A percentile compares a stretch with the other conserved stretches of the same genome.
Conservation (phyloP, 2,329 filamentous ascomycete genomes). For the Fusarium aywerte region DNA sequence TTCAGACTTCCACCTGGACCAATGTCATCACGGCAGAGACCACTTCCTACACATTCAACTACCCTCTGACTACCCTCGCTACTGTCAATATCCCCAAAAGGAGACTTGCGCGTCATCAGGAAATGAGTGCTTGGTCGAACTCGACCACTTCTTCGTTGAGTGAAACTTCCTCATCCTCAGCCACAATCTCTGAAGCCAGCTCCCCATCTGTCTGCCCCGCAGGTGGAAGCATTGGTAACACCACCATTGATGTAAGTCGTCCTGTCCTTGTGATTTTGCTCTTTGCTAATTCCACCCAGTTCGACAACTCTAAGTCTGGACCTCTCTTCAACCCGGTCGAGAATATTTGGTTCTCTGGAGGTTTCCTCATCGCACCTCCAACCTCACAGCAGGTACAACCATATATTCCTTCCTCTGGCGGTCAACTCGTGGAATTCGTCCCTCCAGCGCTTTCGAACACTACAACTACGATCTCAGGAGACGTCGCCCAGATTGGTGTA, state of each 20-base stretch:
- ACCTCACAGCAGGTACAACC: conserved; percentile 48
- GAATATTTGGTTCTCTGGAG: conserved; percentile 57
- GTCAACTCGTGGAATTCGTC: conserved; percentile 55
- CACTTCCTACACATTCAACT: conserved; percentile 55
- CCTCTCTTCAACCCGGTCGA: conserved; percentile 55
- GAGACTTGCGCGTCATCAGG: conserved; percentile 46
- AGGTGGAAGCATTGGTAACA: conserved; percentile 52
- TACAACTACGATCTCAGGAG: conserved; percentile 43
- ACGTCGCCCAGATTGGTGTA: conserved; percentile 55
- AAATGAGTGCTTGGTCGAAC: conserved; percentile 49
- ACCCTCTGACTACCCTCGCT: conserved; percentile 53
- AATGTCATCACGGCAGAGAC: conserved; percentile 54
- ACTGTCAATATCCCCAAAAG: conserved; percentile 48
- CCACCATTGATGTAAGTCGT: conserved; percentile 52
- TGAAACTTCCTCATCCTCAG: conserved; percentile 6
- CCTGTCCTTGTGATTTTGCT: neutral
- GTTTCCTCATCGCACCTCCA: conserved; percentile 54
- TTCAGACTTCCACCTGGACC: conserved; percentile 53
- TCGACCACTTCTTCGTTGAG: conserved; percentile 42
- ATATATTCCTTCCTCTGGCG: conserved; percentile 54
- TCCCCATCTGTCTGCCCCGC: conserved; percentile 44
- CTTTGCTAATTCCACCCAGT: conserved; percentile 46
- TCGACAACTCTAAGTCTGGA: conserved; percentile 51
- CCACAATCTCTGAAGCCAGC: conserved; percentile 14
- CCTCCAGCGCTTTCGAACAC: conserved; percentile 50